phyloP scores from a whole-genome alignment of 495 filamentous ascomycete species.

The Aspergillus nanangensis region DNA sequence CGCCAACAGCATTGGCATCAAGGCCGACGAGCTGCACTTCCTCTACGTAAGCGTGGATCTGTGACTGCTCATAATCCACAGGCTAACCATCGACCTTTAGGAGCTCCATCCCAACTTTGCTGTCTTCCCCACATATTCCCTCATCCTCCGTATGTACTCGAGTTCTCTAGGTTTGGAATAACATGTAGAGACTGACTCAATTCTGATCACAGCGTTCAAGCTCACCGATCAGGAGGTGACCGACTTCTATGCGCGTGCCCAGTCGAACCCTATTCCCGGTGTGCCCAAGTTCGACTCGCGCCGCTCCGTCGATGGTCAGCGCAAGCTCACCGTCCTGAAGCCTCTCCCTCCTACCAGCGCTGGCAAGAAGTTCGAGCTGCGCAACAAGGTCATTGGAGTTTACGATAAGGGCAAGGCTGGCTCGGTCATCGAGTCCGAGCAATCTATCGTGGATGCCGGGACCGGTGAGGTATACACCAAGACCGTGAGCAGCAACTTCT shows the following conservation, averaged over 20 bases:
- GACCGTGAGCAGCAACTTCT: conserved; percentile 66
- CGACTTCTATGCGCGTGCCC: conserved; percentile 70
- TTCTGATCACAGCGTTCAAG: conserved; percentile 63
- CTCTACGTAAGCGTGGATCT: conserved; percentile 59
- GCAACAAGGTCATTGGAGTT: conserved; percentile 75
- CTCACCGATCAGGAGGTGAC: conserved; percentile 68
- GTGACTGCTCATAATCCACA: background rate
- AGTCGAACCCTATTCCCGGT: conserved; percentile 59
- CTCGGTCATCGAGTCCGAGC: conserved; percentile 75
- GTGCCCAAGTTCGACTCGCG: conserved; percentile 72
- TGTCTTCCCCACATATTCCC: conserved; percentile 81
- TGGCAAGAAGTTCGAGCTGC: conserved; percentile 69
- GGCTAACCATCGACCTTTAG: conserved; percentile 31
- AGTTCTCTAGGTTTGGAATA: no score
- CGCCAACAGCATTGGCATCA: conserved; percentile 78
- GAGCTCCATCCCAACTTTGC: conserved; percentile 77
- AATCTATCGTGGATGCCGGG: conserved; percentile 64
- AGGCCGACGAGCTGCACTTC: conserved; percentile 79
- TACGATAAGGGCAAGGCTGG: conserved; percentile 88
- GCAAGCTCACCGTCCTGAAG: conserved; percentile 70
- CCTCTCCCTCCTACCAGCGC: conserved; percentile 68
- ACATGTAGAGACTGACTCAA: no score
- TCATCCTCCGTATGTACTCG: conserved; percentile 62
- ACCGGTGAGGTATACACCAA: conserved; percentile 68
- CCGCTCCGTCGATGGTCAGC: conserved; percentile 79